phyloP scores from a whole-genome alignment of 2,329 filamentous ascomycete species.

The Penicillium palitans region DNA sequence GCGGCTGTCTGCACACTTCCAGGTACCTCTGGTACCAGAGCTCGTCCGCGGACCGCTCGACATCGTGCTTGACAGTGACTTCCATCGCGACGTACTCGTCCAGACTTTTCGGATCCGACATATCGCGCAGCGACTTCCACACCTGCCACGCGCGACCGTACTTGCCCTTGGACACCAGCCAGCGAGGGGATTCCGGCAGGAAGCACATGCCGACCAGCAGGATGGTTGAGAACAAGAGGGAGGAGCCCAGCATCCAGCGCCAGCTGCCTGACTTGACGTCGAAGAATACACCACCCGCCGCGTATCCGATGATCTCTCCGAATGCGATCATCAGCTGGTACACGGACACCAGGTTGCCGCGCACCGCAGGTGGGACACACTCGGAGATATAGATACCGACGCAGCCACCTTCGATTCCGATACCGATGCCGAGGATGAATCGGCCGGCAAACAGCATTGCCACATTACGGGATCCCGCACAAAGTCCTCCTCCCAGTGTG shows the following conservation, averaged over 20 bases:
- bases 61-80: background rate
- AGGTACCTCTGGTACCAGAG: background rate
- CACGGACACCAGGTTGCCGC: background rate
- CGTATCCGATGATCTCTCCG: background rate
- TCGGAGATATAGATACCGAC: background rate
- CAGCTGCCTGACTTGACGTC: constrained; percentile 68
- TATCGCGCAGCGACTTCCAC: background rate
- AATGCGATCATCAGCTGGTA: background rate
- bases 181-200: background rate
- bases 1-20: background rate
- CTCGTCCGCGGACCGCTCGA: background rate
- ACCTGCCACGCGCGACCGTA: background rate
- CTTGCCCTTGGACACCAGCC: background rate
- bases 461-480: background rate
- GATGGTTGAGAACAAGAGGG: constrained; percentile 67
- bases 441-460: background rate
- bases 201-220: constrained; percentile 52
- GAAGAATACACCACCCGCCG: constrained; percentile 58
- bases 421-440: background rate
- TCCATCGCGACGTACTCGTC: background rate
- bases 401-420: background rate
- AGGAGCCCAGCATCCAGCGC: constrained; percentile 72
- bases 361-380: background rate
- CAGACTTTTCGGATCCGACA: background rate
- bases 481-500: background rate